These are phyloP conservation scores for Sanguinoderma infundibulare DNA, from an alignment of 1,284 basidiomycete species.

Conservation along the genomic window DNA sequence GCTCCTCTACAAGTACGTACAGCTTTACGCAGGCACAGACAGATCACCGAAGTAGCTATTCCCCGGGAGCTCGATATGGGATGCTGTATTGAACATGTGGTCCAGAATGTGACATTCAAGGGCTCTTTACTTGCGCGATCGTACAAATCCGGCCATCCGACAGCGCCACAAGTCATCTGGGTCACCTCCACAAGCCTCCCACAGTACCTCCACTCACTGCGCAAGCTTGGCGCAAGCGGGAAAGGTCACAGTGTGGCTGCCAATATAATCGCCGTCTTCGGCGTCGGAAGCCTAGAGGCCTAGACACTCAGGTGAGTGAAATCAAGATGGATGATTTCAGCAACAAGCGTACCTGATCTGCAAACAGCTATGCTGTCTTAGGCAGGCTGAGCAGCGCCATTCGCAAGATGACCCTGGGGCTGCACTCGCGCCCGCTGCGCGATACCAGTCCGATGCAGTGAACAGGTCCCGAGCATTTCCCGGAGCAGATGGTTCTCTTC, in stretches of 20 bases:
- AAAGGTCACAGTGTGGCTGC: no score
- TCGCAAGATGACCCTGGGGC: not conserved
- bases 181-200: not conserved
- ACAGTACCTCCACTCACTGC: no score
- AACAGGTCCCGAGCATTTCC: not conserved
- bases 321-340: no score
- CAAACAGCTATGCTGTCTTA: no score
- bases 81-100: slow-evolving; percentile 2
- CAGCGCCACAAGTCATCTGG: slow-evolving; percentile 1
- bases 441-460: not conserved
- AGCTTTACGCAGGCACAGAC: not conserved
- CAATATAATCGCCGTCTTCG: not conserved
- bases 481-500: slow-evolving; percentile 6
- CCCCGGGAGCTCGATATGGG: not conserved
- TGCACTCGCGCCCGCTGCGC: not conserved
- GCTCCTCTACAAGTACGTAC: not conserved
- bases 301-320: not conserved
- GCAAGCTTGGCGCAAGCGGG: not conserved
- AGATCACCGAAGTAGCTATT: not conserved
- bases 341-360: no score
- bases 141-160: not conserved
- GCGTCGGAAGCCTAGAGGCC: not conserved
- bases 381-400: no score
- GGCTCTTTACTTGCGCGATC: not conserved
- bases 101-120: not conserved